phyloP scores from a whole-genome alignment of 345 rosid species.

The Draba incana region DNA sequence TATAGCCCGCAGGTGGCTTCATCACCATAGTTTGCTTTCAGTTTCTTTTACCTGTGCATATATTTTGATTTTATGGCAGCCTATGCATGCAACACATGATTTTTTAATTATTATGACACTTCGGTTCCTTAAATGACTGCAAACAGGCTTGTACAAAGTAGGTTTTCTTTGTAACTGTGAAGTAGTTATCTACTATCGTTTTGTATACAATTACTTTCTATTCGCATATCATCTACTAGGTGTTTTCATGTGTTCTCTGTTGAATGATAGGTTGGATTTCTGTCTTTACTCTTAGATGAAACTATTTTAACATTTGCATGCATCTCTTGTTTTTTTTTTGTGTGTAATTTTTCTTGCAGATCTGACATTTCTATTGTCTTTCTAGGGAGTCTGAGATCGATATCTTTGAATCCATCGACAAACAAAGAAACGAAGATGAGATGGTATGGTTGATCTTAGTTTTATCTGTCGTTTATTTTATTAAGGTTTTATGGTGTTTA shows the following conservation, averaged over 20 bases:
- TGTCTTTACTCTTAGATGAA: constrained; percentile 15
- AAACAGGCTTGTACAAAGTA: constrained; percentile 6
- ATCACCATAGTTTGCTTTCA: constrained; percentile 13
- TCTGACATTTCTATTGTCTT: constrained; percentile 26
- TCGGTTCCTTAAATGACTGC: constrained; percentile 11
- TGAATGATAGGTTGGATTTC: constrained; percentile 5
- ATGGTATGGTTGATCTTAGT: constrained; percentile 50
- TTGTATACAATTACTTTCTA: not conserved
- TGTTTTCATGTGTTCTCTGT: not conserved
- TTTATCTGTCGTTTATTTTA: constrained; percentile 4
- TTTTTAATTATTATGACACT: not conserved
- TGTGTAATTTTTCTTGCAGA: not conserved
- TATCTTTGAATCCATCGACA: constrained; percentile 81
- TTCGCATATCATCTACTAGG: not conserved
- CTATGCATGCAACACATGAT: no score
- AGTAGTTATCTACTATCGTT: constrained; percentile 6
- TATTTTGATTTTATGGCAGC: not conserved
- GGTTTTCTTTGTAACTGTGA: not conserved
- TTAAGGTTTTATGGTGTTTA: not conserved
- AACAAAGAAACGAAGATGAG: constrained; percentile 69
- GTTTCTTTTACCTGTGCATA: not conserved
- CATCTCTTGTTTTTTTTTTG: not conserved
- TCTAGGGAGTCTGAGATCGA: constrained; percentile 92
- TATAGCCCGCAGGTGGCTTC: constrained; percentile 80
- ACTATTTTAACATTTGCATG: not conserved